Conservation (phyloP, 2,329 filamentous ascomycete genomes). For the Metarhizium humberi region DNA sequence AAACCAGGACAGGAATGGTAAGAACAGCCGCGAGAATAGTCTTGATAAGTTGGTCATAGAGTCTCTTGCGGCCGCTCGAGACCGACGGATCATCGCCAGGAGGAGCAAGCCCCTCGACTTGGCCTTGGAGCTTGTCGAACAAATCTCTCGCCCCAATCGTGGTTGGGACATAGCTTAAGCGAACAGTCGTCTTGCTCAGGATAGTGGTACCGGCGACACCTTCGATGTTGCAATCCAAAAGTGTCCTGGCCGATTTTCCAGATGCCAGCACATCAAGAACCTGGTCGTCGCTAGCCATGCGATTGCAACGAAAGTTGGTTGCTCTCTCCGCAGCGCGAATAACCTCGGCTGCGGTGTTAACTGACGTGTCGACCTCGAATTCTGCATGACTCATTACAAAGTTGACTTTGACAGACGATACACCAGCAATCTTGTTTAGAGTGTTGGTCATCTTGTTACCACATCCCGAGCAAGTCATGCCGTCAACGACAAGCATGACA, state of each 20-base stretch:
- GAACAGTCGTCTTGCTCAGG: slow-evolving; percentile 21
- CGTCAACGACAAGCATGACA: slow-evolving; percentile 19
- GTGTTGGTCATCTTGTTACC: slow-evolving; percentile 23
- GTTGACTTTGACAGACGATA: slow-evolving; percentile 24
- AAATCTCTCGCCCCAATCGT: slow-evolving; percentile 22
- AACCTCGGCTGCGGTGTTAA: slow-evolving; percentile 17
- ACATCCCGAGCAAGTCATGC: slow-evolving; percentile 29
- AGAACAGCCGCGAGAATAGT: slow-evolving; percentile 18
- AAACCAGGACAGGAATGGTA: slow-evolving; percentile 23
- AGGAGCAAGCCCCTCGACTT: slow-evolving; percentile 18
- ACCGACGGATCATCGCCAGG: slow-evolving; percentile 22
- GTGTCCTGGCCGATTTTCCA: slow-evolving; percentile 10
- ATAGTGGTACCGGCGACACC: slow-evolving; percentile 17
- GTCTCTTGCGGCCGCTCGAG: slow-evolving; percentile 18
- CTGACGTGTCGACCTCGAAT: slow-evolving; percentile 17
- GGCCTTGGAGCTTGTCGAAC: slow-evolving; percentile 10
- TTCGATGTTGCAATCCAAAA: slow-evolving; percentile 10
- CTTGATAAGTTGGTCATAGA: slow-evolving; percentile 23
- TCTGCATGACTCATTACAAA: slow-evolving; percentile 29
- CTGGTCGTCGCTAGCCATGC: slow-evolving; percentile 16
- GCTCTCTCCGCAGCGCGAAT: slow-evolving; percentile 16
- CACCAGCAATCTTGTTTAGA: slow-evolving; percentile 17
- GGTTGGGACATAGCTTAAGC: slow-evolving; percentile 25
- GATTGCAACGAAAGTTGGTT: slow-evolving; percentile 21
- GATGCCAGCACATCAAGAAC: slow-evolving; percentile 19